These are phyloP conservation scores for Phlebiopsis gigantea DNA, from an alignment of 768 basidiomycete species.

Conservation along the genomic window DNA sequence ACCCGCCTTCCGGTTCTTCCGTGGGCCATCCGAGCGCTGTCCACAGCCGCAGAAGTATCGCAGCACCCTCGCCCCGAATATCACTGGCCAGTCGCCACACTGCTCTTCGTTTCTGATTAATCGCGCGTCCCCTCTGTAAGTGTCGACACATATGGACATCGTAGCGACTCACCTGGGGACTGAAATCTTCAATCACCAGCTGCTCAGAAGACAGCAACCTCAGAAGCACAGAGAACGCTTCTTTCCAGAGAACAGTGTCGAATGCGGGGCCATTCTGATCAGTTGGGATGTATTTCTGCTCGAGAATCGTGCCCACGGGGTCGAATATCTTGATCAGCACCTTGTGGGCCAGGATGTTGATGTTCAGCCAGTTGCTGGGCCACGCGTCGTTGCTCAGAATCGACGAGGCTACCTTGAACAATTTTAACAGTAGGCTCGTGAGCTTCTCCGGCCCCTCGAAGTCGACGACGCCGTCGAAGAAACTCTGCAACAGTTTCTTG, in stretches of 20 bases:
- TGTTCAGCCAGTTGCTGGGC: slow-evolving; percentile 87
- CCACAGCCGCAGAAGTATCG: slow-evolving; percentile 78
- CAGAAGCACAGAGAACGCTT: slow-evolving; percentile 76
- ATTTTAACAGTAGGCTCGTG: slow-evolving; percentile 59
- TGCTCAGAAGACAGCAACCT: slow-evolving; percentile 86
- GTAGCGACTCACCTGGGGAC: slow-evolving; percentile 63
- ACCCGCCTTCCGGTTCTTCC: slow-evolving; percentile 44
- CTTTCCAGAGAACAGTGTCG: slow-evolving; percentile 74
- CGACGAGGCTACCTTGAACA: slow-evolving; percentile 77
- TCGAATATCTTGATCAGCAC: slow-evolving; percentile 87
- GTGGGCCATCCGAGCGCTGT: slow-evolving; percentile 78
- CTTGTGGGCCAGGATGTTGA: slow-evolving; percentile 83
- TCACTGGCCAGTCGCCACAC: slow-evolving; percentile 97
- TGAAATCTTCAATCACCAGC: slow-evolving; percentile 91
- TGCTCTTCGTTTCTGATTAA: slow-evolving; percentile 78
- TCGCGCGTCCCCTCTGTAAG: neutral
- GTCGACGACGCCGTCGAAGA: slow-evolving; percentile 75
- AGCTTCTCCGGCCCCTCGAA: slow-evolving; percentile 87
- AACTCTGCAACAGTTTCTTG: slow-evolving; percentile 68
- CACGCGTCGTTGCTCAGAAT: slow-evolving; percentile 86
- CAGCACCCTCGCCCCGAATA: slow-evolving; percentile 86
- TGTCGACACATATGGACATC: neutral
- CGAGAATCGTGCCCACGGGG: slow-evolving; percentile 70
- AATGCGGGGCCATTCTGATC: slow-evolving; percentile 61
- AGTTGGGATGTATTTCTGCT: slow-evolving; percentile 74